Percentiles rank a stretch among this genome's conserved stretches.
Conservation (phyloP, 2,329 filamentous ascomycete genomes). For the Fragosphaeria purpurea region DNA sequence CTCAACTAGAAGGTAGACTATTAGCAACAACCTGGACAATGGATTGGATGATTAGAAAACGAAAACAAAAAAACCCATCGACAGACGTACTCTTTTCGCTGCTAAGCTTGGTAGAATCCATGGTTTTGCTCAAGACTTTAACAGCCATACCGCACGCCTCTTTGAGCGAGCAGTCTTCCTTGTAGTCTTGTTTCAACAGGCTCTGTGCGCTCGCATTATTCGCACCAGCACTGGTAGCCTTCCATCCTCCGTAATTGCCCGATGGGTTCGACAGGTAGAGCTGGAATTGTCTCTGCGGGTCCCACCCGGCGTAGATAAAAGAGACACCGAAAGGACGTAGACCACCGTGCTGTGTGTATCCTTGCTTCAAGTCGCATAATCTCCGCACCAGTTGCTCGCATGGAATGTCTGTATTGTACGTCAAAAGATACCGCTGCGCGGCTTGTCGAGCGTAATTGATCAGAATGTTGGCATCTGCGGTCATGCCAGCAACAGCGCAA, state of each 20-base stretch:
- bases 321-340: conserved; percentile 96
- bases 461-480: conserved; percentile 97
- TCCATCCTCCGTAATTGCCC: conserved; percentile 98
- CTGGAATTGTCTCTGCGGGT: conserved; percentile 93
- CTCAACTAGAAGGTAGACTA: conserved; percentile 53
- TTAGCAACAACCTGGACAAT: conserved; percentile 3
- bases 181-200: conserved; percentile 97
- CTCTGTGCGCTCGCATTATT: conserved; percentile 98
- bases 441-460: conserved; percentile 99
- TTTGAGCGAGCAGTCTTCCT: conserved; percentile 92
- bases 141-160: conserved; percentile 96
- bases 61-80: neutral
- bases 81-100: conserved; percentile 85
- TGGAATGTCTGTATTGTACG: conserved; percentile 99
- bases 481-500: conserved; percentile 98
- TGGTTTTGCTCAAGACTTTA: conserved; percentile 99
- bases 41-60: neutral
- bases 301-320: conserved; percentile 98
- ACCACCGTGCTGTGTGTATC: conserved; percentile 98
- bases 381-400: conserved; percentile 97
- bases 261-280: conserved; percentile 98
- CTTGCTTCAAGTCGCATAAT: conserved; percentile 96
- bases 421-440: conserved; percentile 93
- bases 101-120: conserved; percentile 98
- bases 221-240: conserved; percentile 92